phyloP scores from a whole-genome alignment of 140 eudicot genomes.

The Stevia rebaudiana region DNA sequence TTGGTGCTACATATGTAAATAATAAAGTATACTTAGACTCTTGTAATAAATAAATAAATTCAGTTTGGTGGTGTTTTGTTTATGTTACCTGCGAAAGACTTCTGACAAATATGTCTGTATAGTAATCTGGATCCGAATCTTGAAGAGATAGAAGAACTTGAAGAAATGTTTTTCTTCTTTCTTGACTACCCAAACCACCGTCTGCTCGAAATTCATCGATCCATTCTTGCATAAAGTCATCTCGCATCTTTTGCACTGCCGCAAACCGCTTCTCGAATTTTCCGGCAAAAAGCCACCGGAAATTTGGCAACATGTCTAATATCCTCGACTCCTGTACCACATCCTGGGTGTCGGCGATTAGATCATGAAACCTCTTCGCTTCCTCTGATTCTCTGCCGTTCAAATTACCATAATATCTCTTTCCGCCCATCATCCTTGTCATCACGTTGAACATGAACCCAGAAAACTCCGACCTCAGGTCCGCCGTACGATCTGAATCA shows the following conservation, averaged over 20 bases:
- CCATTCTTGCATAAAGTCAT: constrained; percentile 27
- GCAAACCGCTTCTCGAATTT: constrained; percentile 1
- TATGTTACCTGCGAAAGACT: constrained; percentile 35
- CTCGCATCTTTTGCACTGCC: constrained; percentile 23
- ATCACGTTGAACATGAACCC: constrained; percentile 23
- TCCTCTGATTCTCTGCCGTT: constrained; percentile 19
- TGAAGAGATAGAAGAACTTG: constrained; percentile 35
- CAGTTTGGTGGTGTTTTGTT: no score
- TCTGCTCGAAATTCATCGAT: constrained; percentile 26
- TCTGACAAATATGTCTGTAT: constrained; percentile 32
- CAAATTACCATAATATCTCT: constrained; percentile 32
- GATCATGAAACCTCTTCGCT: constrained; percentile 25
- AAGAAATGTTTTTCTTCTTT: constrained; percentile 26
- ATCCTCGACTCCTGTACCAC: neutral
- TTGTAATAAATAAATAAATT: no score
- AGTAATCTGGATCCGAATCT: constrained; percentile 39
- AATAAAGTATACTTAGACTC: no score
- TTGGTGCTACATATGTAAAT: no score
- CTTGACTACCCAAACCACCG: neutral
- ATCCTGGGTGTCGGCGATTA: constrained; percentile 7
- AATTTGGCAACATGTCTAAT: constrained; percentile 23
- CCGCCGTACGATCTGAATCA: constrained; percentile 8
- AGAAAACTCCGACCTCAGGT: constrained; percentile 14
- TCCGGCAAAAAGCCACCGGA: constrained; percentile 25
- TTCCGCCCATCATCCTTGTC: constrained; percentile 43